Evolutionary conservation across 139 green algal genomes (phyloP).

Genomic region (Tetraselmis striata): DNA sequence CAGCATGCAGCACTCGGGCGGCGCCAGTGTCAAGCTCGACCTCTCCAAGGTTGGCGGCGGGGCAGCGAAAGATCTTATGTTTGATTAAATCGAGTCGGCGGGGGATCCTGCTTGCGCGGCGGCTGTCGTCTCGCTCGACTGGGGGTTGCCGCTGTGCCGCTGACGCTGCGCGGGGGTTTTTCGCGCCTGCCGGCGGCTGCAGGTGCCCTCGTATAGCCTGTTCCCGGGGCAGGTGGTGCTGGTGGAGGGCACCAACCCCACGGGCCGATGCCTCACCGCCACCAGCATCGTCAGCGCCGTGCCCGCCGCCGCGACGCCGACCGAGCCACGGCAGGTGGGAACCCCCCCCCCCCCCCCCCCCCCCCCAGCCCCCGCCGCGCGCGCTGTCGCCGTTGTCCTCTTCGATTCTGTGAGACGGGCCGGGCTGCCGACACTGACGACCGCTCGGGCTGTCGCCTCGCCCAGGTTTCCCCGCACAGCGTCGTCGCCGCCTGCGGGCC

Average conservation of each 20-base stretch:
- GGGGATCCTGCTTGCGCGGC: too few species aligned
- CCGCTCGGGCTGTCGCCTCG: too few species aligned
- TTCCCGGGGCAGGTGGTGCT: slow-evolving; percentile 42
- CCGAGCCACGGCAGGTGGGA: too few species aligned
- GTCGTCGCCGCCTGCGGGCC: slow-evolving; percentile 37
- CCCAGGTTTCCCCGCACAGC: not conserved
- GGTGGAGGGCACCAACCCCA: slow-evolving; percentile 68
- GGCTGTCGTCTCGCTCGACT: too few species aligned
- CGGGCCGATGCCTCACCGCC: slow-evolving; percentile 61
- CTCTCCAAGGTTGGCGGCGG: slow-evolving; percentile 44
- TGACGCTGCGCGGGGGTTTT: too few species aligned
- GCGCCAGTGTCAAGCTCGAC: slow-evolving; percentile 61
- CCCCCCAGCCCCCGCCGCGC: too few species aligned
- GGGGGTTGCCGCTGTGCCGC: too few species aligned
- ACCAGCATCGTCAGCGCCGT: slow-evolving; percentile 46
- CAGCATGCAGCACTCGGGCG: slow-evolving; percentile 35
- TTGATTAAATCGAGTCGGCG: too few species aligned
- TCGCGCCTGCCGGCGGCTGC: not conserved
- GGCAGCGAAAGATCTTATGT: too few species aligned
- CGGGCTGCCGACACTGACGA: too few species aligned
- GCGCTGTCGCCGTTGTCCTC: not conserved
- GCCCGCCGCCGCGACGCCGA: slow-evolving; percentile 20
- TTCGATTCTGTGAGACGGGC: not conserved
- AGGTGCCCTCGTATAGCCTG: not conserved
- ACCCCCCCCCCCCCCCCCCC: too few species aligned